Percentiles rank a stretch among this genome's conserved stretches.
phyloP scores from a whole-genome alignment of 768 basidiomycete species.

The Tylopilus felleus region DNA sequence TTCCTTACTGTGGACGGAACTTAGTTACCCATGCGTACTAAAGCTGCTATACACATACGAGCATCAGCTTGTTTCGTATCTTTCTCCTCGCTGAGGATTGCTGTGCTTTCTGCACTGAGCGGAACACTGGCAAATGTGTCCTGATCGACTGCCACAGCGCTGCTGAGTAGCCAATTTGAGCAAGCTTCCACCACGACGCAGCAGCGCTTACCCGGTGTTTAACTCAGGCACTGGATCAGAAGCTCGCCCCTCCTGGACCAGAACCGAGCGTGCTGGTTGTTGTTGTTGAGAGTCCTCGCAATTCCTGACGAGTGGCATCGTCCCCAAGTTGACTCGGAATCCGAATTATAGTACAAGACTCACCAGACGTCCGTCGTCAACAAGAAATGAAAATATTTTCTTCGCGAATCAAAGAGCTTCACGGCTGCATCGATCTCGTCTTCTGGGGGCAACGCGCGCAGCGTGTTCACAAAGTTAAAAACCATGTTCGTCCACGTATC shows the following conservation, averaged over 20 bases:
- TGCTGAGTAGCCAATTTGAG: neutral
- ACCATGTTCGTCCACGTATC: neutral
- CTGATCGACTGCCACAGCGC: neutral
- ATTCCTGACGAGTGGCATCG: too few species aligned
- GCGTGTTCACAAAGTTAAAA: neutral
- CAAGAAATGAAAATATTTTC: constrained; percentile 4
- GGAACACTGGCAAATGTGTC: neutral
- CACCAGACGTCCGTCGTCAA: constrained; percentile 4
- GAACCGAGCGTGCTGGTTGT: too few species aligned
- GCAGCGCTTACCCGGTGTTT: too few species aligned
- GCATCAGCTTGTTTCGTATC: neutral
- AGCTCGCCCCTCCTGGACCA: too few species aligned
- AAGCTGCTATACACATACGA: neutral
- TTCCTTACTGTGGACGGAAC: neutral
- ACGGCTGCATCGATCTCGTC: constrained; percentile 6
- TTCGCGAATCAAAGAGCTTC: constrained; percentile 5
- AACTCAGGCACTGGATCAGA: too few species aligned
- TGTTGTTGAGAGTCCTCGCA: too few species aligned
- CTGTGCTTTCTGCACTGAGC: neutral
- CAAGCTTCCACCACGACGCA: too few species aligned
- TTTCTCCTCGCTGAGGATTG: too few species aligned
- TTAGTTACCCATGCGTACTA: neutral
- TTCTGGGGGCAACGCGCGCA: neutral
- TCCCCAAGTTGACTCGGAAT: too few species aligned
- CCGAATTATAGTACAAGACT: too few species aligned